phyloP scores from a whole-genome alignment of 1,139 yeast genomes.

The Dujonia santamariae region DNA sequence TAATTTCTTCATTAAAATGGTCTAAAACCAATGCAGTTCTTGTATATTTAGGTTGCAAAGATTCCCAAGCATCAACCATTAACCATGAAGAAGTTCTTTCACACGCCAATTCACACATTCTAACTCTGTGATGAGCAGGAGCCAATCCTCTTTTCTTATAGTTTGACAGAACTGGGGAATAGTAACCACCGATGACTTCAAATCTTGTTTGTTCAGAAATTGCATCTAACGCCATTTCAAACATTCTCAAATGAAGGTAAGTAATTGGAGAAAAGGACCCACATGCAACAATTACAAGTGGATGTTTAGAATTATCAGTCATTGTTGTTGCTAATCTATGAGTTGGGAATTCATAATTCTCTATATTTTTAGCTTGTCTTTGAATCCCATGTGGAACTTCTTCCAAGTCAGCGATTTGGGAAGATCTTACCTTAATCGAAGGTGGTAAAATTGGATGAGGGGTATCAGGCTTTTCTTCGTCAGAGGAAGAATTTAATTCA shows the following conservation, averaged over 20 bases:
- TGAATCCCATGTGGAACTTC: slow-evolving; percentile 94
- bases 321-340: slow-evolving; percentile 76
- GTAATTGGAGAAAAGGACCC: slow-evolving; percentile 97
- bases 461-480: slow-evolving; percentile 18
- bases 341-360: slow-evolving; percentile 75
- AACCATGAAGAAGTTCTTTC: slow-evolving; percentile 96
- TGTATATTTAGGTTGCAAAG: slow-evolving; percentile 85
- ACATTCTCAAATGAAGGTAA: slow-evolving; percentile 91
- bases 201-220: slow-evolving; percentile 88
- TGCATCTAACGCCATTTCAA: slow-evolving; percentile 97
- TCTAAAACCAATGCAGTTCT: slow-evolving; percentile 94
- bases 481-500: slow-evolving; percentile 37
- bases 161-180: slow-evolving; percentile 95
- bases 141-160: slow-evolving; percentile 94
- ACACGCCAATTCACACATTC: slow-evolving; percentile 98
- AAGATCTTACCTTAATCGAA: slow-evolving; percentile 51
- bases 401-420: slow-evolving; percentile 87
- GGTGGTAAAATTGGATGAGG: slow-evolving; percentile 35
- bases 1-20: slow-evolving; percentile 94
- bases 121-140: slow-evolving; percentile 79
- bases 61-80: slow-evolving; percentile 99
- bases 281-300: slow-evolving; percentile 93
- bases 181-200: slow-evolving; percentile 95
- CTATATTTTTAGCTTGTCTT: slow-evolving; percentile 73
- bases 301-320: slow-evolving; percentile 75